Base-by-base conservation (phyloP, 495 filamentous ascomycete genomes). In the Lophiotrema nucula region DNA sequence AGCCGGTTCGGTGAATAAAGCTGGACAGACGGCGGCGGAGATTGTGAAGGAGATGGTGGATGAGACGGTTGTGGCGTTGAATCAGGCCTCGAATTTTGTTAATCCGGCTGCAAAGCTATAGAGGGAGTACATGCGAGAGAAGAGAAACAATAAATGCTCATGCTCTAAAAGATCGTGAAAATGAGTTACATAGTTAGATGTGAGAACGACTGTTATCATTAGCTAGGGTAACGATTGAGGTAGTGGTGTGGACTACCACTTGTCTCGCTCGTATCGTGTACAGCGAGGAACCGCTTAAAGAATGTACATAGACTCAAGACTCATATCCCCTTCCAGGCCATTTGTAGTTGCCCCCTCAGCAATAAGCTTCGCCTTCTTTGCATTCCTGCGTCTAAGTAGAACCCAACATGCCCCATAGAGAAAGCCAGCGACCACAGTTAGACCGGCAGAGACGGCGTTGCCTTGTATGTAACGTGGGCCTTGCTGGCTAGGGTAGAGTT, bases 31-130 rank as follows among this genome's bases (percentile, higher is more conserved):
- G 5, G 63, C 63, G 1, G 59, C 26, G 1, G 58, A 66, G 10
- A 62, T 66, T 52, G 63, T 66, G 15, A 47, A 49, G 28, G 63
- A 66, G 24, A 66, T 66, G 52, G 63, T 66, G 15, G 27, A 63
- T 13, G 63, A 66, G 56, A 54, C 63, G 6, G 18, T 38, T 0
- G 43, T 37, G 16, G 47, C 61, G 22, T 22, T 66, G 15, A 57
- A 48, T 21, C 21, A 27, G 19, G 58, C 62, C 6, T 21, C 41
- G 18, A 47, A 18, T 15, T 58, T 56, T 31, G 53, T 64, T 23
- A 64, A 58, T 23, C 16, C 54, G 2, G 15, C 42, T 4, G 47
- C 54, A 8, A 64, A 58, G 19, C 24, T 64, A 28, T 64, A 58
- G 52, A 42, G 19, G 33, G 18, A 3, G n/a, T n/a, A 5, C 4